Evolutionary conservation across 148 eudicot genomes (phyloP), one percentile per base, ranked within the genome.

Genomic region (Amaranthus hypochondriacus): DNA sequence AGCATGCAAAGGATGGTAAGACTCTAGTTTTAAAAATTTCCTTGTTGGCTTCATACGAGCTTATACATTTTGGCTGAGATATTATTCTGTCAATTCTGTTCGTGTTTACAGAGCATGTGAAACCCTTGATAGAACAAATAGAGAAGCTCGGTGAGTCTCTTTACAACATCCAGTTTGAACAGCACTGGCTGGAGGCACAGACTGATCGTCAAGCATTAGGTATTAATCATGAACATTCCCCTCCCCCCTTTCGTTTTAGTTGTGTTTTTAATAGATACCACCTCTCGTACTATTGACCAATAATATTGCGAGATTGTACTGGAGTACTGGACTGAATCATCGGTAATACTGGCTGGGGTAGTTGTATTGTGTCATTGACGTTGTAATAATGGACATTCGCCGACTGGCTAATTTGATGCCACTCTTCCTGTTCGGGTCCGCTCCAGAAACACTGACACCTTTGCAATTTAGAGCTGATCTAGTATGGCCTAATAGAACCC

Each of bases 1-100:
- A 92, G 89, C 98, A 92, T 77, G 98, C 98, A 66, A 89, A 92
- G 81, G 96, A 90, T 59, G 97, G 98, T 95, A 71, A 83, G 79
- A 49, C 67, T 11, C 53, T 12, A 4, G 62, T 66, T 51, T 21
- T 68, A 8, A 43, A 4, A 15, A 58, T 66, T 63, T 4, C 48
- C 53, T 0, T 5, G 49, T 39, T 62, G 14, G 72, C 18, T 83
- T 48, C 55, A 7, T 56, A 59, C 28, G 60, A 57, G 58, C 50
- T 56, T 42, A 57, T 43, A 9, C 15, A 58, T 57, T 11, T 14
- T 15, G 15, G 4, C 43, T 61, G 18, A 51, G 48, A 21, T 39
- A 15, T n/a, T 12, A 13, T 59, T 44, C 55, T 73, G 12, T 42
- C 56, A 66, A 68, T 56, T 62, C 10, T 68, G 43, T 76, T 59